Evolutionary conservation across 169 alveolate species (phyloP).

Genomic region (Eimeria maxima): DNA sequence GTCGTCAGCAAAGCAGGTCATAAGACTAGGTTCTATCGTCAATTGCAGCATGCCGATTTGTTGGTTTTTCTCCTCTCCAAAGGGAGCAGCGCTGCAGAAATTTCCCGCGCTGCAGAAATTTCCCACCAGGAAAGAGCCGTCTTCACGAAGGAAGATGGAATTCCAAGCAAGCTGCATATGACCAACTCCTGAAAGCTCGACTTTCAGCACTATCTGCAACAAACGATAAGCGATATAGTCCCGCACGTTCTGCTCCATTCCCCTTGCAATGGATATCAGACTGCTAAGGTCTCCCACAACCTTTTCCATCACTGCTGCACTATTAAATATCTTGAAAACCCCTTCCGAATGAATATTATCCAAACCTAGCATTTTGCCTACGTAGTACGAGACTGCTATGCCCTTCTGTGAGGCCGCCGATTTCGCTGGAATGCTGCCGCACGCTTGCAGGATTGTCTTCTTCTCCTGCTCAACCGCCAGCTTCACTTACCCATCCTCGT

Average conservation of each 20-base stretch:
- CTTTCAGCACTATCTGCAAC: background rate
- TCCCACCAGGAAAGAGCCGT: slow-evolving; percentile 22
- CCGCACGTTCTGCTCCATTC: background rate
- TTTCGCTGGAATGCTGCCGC: background rate
- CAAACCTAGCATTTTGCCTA: background rate
- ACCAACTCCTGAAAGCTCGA: background rate
- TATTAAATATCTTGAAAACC: background rate
- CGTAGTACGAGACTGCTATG: background rate
- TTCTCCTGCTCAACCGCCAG: background rate
- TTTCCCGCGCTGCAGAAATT: slow-evolving; percentile 4
- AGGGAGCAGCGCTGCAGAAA: background rate
- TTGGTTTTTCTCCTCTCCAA: background rate
- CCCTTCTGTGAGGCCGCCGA: slow-evolving; percentile 21
- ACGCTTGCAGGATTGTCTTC: background rate
- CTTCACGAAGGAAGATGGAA: background rate
- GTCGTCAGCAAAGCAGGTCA: background rate
- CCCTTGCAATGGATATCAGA: too few species aligned
- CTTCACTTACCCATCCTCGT: background rate
- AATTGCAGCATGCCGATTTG: too few species aligned
- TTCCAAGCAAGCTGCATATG: background rate
- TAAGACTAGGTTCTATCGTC: background rate
- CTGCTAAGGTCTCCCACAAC: background rate
- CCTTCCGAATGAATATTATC: background rate
- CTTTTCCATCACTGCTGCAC: background rate
- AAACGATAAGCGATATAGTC: slow-evolving; percentile 11